These are phyloP conservation scores for Solanum lignicaule DNA, from an alignment of 257 asterid genomes.

Conservation along the genomic window DNA sequence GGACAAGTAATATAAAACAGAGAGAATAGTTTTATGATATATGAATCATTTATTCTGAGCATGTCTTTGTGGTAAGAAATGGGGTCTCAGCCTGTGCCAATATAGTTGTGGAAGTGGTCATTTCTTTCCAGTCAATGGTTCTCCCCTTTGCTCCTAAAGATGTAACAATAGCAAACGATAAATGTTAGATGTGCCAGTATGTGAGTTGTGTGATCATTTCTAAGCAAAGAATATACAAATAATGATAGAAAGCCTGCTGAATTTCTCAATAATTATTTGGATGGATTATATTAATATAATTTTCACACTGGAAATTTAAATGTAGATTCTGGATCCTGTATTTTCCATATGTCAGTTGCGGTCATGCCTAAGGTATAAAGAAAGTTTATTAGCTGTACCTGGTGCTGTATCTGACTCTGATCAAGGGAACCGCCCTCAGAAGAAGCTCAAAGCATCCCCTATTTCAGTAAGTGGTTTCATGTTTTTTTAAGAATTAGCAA, in stretches of 20 bases:
- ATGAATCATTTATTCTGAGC: background rate
- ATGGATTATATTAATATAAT: background rate
- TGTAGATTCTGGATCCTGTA: constrained; percentile 54
- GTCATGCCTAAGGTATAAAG: constrained; percentile 40
- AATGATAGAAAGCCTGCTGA: background rate
- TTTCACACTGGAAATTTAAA: background rate
- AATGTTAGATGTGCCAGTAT: background rate
- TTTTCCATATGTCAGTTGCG: constrained; percentile 38
- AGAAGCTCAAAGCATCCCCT: constrained; percentile 37
- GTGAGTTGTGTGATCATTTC: background rate
- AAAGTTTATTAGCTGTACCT: constrained; percentile 19
- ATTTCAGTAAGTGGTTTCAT: constrained; percentile 29
- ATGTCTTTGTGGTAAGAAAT: background rate
- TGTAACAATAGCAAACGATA: background rate
- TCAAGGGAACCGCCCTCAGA: constrained; percentile 18
- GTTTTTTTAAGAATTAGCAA: background rate
- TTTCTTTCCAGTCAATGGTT: background rate
- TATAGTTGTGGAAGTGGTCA: background rate
- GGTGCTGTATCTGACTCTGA: constrained; percentile 10
- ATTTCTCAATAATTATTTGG: background rate
- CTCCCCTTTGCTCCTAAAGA: background rate
- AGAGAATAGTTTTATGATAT: background rate
- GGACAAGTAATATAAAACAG: background rate
- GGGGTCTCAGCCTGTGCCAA: background rate
- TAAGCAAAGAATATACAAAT: background rate